These are phyloP conservation scores for Theileria parva DNA, from an alignment of 169 alveolate genomes.

Conservation along the genomic window DNA sequence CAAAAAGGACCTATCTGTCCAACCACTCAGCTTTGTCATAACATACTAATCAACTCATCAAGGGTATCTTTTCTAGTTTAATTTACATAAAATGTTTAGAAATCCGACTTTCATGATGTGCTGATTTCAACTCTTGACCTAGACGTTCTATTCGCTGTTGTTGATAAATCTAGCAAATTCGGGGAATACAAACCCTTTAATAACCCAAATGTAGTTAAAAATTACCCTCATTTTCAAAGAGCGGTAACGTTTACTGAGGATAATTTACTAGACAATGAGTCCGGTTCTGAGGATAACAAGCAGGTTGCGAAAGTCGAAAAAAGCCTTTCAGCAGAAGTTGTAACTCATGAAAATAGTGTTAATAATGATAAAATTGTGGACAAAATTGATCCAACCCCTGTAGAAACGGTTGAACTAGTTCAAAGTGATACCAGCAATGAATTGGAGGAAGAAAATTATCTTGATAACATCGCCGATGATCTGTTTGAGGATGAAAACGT, in stretches of 20 bases:
- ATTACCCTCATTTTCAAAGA: background rate
- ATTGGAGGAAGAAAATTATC: no score
- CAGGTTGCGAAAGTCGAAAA: no score
- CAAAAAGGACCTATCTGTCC: conserved; percentile 71
- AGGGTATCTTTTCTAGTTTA: conserved; percentile 42
- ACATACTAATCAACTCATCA: conserved; percentile 57
- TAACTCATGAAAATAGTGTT: no score
- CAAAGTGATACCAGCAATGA: no score
- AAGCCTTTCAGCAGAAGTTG: no score
- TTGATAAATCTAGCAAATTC: background rate
- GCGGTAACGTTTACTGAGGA: no score
- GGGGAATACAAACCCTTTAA: background rate
- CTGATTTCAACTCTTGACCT: conserved; percentile 1
- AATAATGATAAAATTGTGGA: no score
- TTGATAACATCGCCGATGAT: no score
- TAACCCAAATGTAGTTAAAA: background rate
- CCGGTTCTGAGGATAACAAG: no score
- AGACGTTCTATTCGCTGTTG: background rate
- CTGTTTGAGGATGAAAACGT: background rate
- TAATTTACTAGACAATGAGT: no score
- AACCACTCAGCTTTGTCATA: conserved; percentile 63
- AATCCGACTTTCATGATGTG: background rate
- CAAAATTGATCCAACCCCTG: no score
- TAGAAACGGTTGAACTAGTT: no score
- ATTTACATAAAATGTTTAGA: background rate